Conservation (phyloP, 257 asterid genomes). For the Petunia axillaris region DNA sequence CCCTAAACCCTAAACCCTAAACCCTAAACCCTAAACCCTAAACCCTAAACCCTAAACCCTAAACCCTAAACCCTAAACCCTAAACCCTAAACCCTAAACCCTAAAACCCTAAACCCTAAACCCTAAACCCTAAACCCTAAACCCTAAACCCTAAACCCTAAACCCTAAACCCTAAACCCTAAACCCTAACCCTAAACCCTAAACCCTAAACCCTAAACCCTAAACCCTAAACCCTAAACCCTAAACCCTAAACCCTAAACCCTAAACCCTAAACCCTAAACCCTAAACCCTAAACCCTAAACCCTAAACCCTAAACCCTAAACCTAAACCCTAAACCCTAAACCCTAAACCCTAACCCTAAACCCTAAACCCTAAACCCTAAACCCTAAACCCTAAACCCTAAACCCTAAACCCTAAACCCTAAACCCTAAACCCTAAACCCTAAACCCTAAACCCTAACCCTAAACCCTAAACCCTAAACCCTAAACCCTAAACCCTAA, state of each 20-base stretch:
- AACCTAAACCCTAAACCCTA: constrained; percentile 25
- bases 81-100: constrained; percentile 22
- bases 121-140: not conserved
- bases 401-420: not conserved
- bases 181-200: constrained; percentile 21
- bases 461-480: constrained; percentile 23
- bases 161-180: not conserved
- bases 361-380: not conserved
- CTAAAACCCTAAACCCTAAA: not conserved
- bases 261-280: constrained; percentile 8
- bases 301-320: constrained; percentile 27
- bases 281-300: constrained; percentile 21
- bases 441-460: too few relatives aligned
- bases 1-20: not conserved
- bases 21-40: constrained; percentile 17
- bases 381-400: not conserved
- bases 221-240: constrained; percentile 22
- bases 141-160: constrained; percentile 5
- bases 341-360: constrained; percentile 37
- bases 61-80: constrained; percentile 26
- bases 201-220: constrained; percentile 28
- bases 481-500: constrained; percentile 21
- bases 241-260: constrained; percentile 29
- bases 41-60: constrained; percentile 7
- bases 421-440: too few relatives aligned